Evolutionary conservation across 192 early-diverging fungal species (phyloP).

Genomic region (Backusella psychrophila): DNA sequence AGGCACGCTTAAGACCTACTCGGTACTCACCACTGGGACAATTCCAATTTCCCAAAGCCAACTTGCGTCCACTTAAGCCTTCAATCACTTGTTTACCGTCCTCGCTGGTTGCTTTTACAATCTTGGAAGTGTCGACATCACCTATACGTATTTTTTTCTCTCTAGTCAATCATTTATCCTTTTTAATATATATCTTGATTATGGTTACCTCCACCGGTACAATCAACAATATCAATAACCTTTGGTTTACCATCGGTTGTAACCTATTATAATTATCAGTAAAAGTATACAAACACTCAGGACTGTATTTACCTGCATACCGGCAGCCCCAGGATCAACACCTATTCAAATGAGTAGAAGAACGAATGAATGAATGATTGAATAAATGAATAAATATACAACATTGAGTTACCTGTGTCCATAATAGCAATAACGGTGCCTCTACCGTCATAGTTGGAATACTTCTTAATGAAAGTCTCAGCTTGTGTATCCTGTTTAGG

Average conservation of each 20-base stretch:
- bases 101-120: conserved; percentile 52
- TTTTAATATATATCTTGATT: neutral
- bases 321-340: conserved; percentile 90
- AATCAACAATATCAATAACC: conserved; percentile 91
- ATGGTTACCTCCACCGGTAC: conserved; percentile 73
- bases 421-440: conserved; percentile 87
- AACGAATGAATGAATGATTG: neutral
- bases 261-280: conserved; percentile 23
- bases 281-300: neutral
- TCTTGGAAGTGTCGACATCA: conserved; percentile 63
- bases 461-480: conserved; percentile 74
- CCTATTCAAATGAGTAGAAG: conserved; percentile 29
- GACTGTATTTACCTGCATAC: conserved; percentile 59
- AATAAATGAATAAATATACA: neutral
- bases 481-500: conserved; percentile 83
- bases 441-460: conserved; percentile 86
- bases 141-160: conserved; percentile 29
- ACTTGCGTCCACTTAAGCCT: conserved; percentile 73
- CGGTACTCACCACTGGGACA: conserved; percentile 85
- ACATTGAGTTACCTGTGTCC: conserved; percentile 64
- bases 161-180: neutral
- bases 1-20: conserved; percentile 75
- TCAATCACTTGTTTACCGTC: conserved; percentile 46
- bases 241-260: conserved; percentile 91
- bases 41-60: conserved; percentile 71